phyloP scores from a whole-genome alignment of 2,329 filamentous ascomycete species.

The Neopestalotiopsis sp. region DNA sequence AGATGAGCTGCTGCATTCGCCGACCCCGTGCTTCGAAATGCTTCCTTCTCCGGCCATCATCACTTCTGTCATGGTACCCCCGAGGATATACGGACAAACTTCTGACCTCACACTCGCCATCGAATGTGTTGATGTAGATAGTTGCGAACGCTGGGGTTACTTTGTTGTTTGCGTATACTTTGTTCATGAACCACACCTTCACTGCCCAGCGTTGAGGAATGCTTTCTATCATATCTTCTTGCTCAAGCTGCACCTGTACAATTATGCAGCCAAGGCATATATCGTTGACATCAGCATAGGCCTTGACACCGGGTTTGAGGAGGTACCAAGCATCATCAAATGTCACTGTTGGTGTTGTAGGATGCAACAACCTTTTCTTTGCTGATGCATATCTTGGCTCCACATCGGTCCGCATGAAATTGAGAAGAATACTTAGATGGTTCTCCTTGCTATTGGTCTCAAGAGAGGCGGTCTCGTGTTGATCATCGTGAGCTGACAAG shows the following conservation, averaged over 20 bases:
- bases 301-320: background rate
- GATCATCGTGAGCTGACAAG: no score
- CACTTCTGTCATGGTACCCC: background rate
- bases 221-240: rapidly evolving
- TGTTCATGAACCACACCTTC: background rate
- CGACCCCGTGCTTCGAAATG: background rate
- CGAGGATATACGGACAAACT: background rate
- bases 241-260: background rate
- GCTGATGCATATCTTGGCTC: background rate
- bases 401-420: background rate
- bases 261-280: background rate
- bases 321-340: background rate
- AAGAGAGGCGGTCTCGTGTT: no score
- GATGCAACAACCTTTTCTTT: background rate
- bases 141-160: background rate
- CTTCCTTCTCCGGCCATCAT: rapidly evolving
- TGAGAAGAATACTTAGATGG: background rate
- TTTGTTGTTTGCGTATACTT: background rate
- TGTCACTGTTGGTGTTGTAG: background rate
- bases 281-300: background rate
- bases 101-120: background rate
- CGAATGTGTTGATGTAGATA: background rate
- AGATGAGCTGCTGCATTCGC: background rate
- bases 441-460: no score
- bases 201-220: background rate